A percentile compares a stretch with the other conserved stretches of the same genome.
phyloP scores from a whole-genome alignment of 495 filamentous ascomycete species.

The Penicillium alfredii region DNA sequence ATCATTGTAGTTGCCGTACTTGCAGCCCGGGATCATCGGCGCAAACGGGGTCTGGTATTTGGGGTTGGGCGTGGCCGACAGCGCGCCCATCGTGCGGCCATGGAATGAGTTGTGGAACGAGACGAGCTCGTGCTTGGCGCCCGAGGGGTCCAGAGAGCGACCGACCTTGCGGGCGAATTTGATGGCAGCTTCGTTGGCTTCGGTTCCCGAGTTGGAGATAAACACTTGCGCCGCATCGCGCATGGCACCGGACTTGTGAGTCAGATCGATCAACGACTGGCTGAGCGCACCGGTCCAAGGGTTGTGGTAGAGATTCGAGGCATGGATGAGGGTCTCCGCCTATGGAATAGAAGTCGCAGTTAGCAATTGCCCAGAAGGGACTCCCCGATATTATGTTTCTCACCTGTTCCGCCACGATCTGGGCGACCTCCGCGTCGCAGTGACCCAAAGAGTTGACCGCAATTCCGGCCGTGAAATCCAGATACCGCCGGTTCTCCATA shows the following conservation, averaged over 20 bases:
- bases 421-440: conserved; percentile 63
- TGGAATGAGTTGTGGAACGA: conserved; percentile 91
- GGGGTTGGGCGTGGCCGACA: conserved; percentile 94
- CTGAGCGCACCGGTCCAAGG: conserved; percentile 86
- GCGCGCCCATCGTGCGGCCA: conserved; percentile 86
- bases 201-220: conserved; percentile 88
- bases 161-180: conserved; percentile 94
- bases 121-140: conserved; percentile 74
- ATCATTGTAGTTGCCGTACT: conserved; percentile 81
- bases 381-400: background rate
- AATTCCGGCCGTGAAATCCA: conserved; percentile 94
- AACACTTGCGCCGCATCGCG: conserved; percentile 75
- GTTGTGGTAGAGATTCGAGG: conserved; percentile 94
- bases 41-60: conserved; percentile 95
- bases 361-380: conserved; percentile 8
- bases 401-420: conserved; percentile 72
- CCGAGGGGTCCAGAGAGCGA: conserved; percentile 61
- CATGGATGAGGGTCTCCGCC: conserved; percentile 75
- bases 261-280: conserved; percentile 74
- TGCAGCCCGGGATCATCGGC: conserved; percentile 92
- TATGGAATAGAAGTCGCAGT: conserved; percentile 20
- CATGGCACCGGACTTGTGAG: conserved; percentile 70
- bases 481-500: conserved; percentile 77
- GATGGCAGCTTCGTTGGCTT: conserved; percentile 96
- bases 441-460: conserved; percentile 93